A percentile compares a stretch with the other conserved stretches of the same genome.
phyloP scores from a whole-genome alignment of 495 filamentous ascomycete genomes.

The Neurospora intermedia region DNA sequence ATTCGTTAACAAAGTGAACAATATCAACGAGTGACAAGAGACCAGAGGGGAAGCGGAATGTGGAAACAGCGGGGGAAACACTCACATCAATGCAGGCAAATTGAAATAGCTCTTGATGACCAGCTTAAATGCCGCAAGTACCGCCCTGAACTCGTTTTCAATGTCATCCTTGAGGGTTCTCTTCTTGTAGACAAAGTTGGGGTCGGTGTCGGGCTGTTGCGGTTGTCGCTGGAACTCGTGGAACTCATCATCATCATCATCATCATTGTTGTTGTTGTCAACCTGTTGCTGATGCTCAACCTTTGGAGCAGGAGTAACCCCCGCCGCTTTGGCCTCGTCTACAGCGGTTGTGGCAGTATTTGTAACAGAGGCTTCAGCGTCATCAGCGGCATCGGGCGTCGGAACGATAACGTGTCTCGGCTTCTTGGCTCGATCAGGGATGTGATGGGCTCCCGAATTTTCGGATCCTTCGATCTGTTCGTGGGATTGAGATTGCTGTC shows the following conservation, averaged over 20 bases:
- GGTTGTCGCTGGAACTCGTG: conserved; percentile 5
- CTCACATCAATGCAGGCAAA: conserved; percentile 63
- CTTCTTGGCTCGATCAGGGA: conserved; percentile 33
- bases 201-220: conserved; percentile 1
- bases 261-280: conserved; percentile 8
- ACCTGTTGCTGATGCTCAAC: not conserved
- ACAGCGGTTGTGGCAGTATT: conserved; percentile 3
- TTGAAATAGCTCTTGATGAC: conserved; percentile 61
- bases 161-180: conserved; percentile 47
- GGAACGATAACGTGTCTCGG: conserved; percentile 31
- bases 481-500: conserved; percentile 5
- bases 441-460: conserved; percentile 8
- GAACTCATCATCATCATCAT: conserved; percentile 27
- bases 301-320: not conserved
- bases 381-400: not conserved
- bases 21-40: too few relatives aligned
- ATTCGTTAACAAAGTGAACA: too few relatives aligned
- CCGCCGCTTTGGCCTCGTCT: not conserved
- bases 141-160: conserved; percentile 47
- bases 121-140: conserved; percentile 50
- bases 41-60: too few relatives aligned
- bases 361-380: conserved; percentile 4
- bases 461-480: conserved; percentile 28
- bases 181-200: not conserved
- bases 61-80: conserved; percentile 8